A percentile compares a stretch with the other conserved stretches of the same genome.
Evolutionary conservation across 1,139 yeast species (phyloP).

Genomic region (Kodamaea suecica): DNA sequence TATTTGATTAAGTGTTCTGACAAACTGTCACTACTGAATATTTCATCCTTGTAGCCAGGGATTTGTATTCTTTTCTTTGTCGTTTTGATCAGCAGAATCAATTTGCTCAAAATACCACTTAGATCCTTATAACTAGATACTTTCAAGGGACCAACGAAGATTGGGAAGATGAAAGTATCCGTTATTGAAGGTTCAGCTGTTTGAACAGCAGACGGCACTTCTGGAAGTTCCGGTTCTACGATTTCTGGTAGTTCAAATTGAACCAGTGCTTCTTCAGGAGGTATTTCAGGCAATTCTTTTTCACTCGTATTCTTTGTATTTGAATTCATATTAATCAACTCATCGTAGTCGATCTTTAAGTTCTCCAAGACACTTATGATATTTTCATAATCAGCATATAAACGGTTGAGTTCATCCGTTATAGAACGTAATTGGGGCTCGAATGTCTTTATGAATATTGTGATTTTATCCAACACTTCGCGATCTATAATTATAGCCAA

Average conservation of each 20-base stretch:
- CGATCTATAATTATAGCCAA: slow-evolving; percentile 38
- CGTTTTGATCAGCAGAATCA: slow-evolving; percentile 27
- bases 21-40: slow-evolving; percentile 40
- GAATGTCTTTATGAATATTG: slow-evolving; percentile 34
- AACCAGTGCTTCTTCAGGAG: background rate
- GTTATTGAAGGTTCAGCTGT: background rate
- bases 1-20: slow-evolving; percentile 28
- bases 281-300: slow-evolving; percentile 14
- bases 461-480: slow-evolving; percentile 35
- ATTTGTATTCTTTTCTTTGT: slow-evolving; percentile 35
- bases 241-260: background rate
- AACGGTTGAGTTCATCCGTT: slow-evolving; percentile 24
- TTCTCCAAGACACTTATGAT: slow-evolving; percentile 27
- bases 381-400: slow-evolving; percentile 28
- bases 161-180: slow-evolving; percentile 28
- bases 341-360: slow-evolving; percentile 30
- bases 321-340: slow-evolving; percentile 22
- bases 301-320: too few species aligned
- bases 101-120: slow-evolving; percentile 21
- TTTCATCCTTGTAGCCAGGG: slow-evolving; percentile 42
- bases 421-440: slow-evolving; percentile 34
- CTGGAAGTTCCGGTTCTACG: background rate
- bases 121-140: slow-evolving; percentile 22
- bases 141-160: slow-evolving; percentile 29
- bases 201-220: too few species aligned